Evolutionary conservation across 2,329 filamentous ascomycete genomes (phyloP).

Genomic region (Thelonectria rubi): DNA sequence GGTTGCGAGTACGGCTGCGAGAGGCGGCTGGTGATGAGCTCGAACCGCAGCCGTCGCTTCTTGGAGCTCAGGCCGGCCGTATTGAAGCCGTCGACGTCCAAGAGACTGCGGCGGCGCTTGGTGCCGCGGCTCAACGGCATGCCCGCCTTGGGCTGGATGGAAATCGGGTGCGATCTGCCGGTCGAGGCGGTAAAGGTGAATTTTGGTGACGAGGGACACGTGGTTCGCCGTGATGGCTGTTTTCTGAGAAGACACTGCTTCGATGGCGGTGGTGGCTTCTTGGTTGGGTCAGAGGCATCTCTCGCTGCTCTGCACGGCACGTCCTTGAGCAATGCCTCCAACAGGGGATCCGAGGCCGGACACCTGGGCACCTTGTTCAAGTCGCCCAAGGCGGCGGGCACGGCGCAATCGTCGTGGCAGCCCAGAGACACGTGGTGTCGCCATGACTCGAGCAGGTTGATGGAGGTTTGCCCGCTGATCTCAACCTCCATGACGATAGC

Average conservation of each 20-base stretch:
- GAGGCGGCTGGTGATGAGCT: constrained; percentile 74
- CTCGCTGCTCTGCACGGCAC: constrained; percentile 6
- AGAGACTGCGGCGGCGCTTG: constrained; percentile 62
- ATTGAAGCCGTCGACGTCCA: constrained; percentile 68
- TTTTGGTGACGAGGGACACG: not conserved
- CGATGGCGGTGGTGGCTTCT: not conserved
- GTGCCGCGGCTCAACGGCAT: constrained; percentile 30
- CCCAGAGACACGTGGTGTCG: constrained; percentile 29
- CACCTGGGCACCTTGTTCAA: constrained; percentile 37
- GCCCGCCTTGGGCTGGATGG: constrained; percentile 16
- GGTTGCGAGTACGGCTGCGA: constrained; percentile 75
- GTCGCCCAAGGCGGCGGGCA: constrained; percentile 32
- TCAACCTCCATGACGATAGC: constrained; percentile 42
- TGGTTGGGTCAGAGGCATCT: constrained; percentile 2
- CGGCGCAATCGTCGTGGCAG: constrained; percentile 36
- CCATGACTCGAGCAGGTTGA: constrained; percentile 40
- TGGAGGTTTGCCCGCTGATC: constrained; percentile 36
- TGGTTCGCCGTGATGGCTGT: not conserved
- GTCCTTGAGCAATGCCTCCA: constrained; percentile 35
- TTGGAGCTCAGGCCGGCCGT: constrained; percentile 64
- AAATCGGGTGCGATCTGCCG: constrained; percentile 19
- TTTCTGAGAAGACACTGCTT: not conserved
- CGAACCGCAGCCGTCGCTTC: constrained; percentile 71
- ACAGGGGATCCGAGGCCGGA: constrained; percentile 33
- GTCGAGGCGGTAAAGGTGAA: constrained; percentile 32